A percentile compares a stretch with the other conserved stretches of the same genome.
These are phyloP conservation scores for Citrus inodora DNA, from an alignment of 345 rosid species.

Conservation along the genomic window DNA sequence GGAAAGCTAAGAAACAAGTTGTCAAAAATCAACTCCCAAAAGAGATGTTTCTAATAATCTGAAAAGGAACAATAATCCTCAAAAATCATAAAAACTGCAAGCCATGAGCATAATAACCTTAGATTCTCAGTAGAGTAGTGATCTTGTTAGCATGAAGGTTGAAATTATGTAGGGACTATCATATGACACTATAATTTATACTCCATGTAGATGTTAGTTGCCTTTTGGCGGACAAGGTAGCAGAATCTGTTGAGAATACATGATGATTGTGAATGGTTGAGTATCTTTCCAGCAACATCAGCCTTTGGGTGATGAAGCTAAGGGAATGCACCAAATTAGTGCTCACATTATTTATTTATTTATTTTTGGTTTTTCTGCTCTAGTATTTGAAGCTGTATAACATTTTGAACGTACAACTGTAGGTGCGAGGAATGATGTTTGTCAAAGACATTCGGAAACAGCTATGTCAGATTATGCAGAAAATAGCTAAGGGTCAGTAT, in stretches of 20 bases:
- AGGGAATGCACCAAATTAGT: neutral
- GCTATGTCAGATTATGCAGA: conserved; percentile 85
- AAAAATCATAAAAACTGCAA: neutral
- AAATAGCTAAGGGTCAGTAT: conserved; percentile 69
- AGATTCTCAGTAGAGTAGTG: neutral
- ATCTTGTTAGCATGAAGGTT: neutral
- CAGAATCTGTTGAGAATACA: neutral
- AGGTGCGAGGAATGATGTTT: conserved; percentile 95
- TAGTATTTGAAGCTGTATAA: conserved; percentile 1
- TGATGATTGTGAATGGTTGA: neutral
- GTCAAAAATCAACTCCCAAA: neutral
- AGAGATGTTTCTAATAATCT: neutral
- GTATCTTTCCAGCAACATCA: neutral
- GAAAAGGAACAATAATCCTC: neutral
- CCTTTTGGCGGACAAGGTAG: neutral
- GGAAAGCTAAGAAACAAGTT: neutral
- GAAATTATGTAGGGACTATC: neutral
- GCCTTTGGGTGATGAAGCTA: neutral
- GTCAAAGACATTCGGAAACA: conserved; percentile 90
- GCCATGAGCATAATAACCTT: neutral
- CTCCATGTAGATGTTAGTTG: neutral
- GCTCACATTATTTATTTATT: neutral
- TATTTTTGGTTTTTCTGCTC: neutral
- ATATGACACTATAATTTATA: neutral
- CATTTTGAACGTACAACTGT: conserved; percentile 9